Percentiles rank a stretch among this genome's conserved stretches.
These are phyloP conservation scores for Trypanosoma congolense DNA, from an alignment of 208 protist species.

Conservation along the genomic window DNA sequence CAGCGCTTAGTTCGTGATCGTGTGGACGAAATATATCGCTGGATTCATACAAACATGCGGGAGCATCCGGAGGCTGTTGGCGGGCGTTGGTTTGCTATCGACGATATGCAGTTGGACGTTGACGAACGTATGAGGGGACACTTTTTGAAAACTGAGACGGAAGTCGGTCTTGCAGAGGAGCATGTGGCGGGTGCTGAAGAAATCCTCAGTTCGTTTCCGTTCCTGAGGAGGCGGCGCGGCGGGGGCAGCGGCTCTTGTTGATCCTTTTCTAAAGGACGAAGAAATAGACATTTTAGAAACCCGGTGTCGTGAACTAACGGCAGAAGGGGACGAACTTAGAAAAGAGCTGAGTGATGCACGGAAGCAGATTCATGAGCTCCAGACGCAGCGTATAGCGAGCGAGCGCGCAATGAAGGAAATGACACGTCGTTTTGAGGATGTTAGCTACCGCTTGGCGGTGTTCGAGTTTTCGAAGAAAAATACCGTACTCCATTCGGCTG, in stretches of 20 bases:
- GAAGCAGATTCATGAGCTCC: not conserved
- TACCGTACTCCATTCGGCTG: slow-evolving; percentile 32
- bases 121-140: slow-evolving; percentile 70
- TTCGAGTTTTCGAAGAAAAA: slow-evolving; percentile 62
- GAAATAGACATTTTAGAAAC: slow-evolving; percentile 61
- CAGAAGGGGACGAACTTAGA: slow-evolving; percentile 20
- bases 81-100: slow-evolving; percentile 81
- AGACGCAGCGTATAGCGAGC: slow-evolving; percentile 10
- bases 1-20: slow-evolving; percentile 80
- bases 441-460: slow-evolving; percentile 61
- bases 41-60: slow-evolving; percentile 66
- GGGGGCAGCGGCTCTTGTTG: slow-evolving; percentile 36
- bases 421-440: slow-evolving; percentile 48
- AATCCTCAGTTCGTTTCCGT: slow-evolving; percentile 37
- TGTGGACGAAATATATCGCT: slow-evolving; percentile 74
- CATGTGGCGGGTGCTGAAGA: slow-evolving; percentile 35
- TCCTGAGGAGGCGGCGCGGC: slow-evolving; percentile 26
- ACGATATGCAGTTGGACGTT: slow-evolving; percentile 86
- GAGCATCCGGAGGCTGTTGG: slow-evolving; percentile 69
- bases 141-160: slow-evolving; percentile 73
- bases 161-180: slow-evolving; percentile 56
- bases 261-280: slow-evolving; percentile 64
- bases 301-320: slow-evolving; percentile 20
- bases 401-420: slow-evolving; percentile 35
- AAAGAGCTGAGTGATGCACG: slow-evolving; percentile 17